A percentile compares a stretch with the other conserved stretches of the same genome.
phyloP scores from a whole-genome alignment of 2,329 filamentous ascomycete species.

The Diplodia mutila region DNA sequence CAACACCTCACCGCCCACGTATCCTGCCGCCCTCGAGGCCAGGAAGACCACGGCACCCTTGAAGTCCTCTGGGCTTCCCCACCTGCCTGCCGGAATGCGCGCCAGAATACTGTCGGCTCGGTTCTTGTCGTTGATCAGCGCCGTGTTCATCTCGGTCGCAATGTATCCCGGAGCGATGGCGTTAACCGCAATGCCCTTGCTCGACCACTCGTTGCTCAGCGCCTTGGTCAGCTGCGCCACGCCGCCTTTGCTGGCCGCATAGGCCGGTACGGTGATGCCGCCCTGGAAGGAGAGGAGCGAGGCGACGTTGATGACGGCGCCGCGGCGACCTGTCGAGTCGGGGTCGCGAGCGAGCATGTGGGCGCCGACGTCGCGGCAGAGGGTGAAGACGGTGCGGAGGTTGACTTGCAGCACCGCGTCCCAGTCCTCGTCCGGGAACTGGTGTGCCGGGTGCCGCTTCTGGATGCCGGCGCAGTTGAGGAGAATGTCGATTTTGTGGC shows the following conservation, averaged over 20 bases:
- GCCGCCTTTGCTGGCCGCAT: slow-evolving; percentile 83
- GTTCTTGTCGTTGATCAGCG: slow-evolving; percentile 72
- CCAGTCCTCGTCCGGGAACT: slow-evolving; percentile 79
- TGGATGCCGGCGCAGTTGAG: slow-evolving; percentile 90
- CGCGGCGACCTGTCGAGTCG: slow-evolving; percentile 59
- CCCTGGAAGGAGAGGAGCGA: slow-evolving; percentile 83
- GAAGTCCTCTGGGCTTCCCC: slow-evolving; percentile 85
- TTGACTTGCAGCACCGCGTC: slow-evolving; percentile 85
- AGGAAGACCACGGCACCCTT: slow-evolving; percentile 80
- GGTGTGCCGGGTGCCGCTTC: slow-evolving; percentile 72
- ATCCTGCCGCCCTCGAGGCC: slow-evolving; percentile 74
- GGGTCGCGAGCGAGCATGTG: slow-evolving; percentile 69
- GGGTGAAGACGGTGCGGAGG: slow-evolving; percentile 76
- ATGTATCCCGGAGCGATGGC: slow-evolving; percentile 90
- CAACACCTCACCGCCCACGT: slow-evolving; percentile 80
- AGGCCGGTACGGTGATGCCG: slow-evolving; percentile 84
- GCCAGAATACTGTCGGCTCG: slow-evolving; percentile 74
- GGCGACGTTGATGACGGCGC: slow-evolving; percentile 82
- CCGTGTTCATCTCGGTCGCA: slow-evolving; percentile 91
- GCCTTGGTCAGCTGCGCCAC: slow-evolving; percentile 84
- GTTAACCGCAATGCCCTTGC: slow-evolving; percentile 81
- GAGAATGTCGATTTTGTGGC: slow-evolving; percentile 71
- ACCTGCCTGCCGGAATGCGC: slow-evolving; percentile 80
- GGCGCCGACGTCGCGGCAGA: slow-evolving; percentile 75
- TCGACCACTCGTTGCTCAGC: slow-evolving; percentile 83